Conservation (phyloP, 2,329 filamentous ascomycete genomes). For the Helminthosporium solani region DNA sequence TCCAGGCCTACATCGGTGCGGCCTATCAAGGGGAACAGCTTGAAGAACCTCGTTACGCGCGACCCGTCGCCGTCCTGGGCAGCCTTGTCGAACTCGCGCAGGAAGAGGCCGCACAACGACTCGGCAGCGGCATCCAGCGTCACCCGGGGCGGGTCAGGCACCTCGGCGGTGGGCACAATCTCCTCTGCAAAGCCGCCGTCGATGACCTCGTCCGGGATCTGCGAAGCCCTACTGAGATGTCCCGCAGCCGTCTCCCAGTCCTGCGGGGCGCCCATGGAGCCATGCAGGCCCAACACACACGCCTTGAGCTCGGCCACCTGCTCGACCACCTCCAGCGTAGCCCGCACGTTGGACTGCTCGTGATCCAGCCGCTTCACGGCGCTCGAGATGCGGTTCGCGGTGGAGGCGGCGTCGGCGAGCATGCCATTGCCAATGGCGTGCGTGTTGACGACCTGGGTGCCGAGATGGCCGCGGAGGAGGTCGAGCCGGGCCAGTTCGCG, state of each 20-base stretch:
- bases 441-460: constrained; percentile 80
- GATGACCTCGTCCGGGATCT: constrained; percentile 77
- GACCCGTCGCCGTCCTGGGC: constrained; percentile 82
- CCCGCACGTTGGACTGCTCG: constrained; percentile 88
- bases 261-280: constrained; percentile 95
- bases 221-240: constrained; percentile 80
- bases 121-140: constrained; percentile 87
- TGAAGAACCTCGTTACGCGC: constrained; percentile 94
- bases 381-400: constrained; percentile 79
- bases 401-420: constrained; percentile 82
- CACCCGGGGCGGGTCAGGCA: constrained; percentile 84
- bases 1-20: constrained; percentile 86
- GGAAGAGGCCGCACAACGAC: constrained; percentile 83
- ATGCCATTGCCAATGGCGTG: constrained; percentile 85
- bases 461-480: constrained; percentile 82
- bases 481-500: constrained; percentile 87
- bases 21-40: constrained; percentile 92
- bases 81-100: constrained; percentile 93
- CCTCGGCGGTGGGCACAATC: constrained; percentile 92
- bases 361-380: constrained; percentile 85
- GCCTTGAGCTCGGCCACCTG: constrained; percentile 96
- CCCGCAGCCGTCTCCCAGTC: constrained; percentile 97
- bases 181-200: constrained; percentile 84
- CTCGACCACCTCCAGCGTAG: constrained; percentile 88
- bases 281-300: constrained; percentile 89